These are phyloP conservation scores for Penicillium cataractarum DNA, from an alignment of 495 filamentous ascomycete species.

Conservation along the genomic window DNA sequence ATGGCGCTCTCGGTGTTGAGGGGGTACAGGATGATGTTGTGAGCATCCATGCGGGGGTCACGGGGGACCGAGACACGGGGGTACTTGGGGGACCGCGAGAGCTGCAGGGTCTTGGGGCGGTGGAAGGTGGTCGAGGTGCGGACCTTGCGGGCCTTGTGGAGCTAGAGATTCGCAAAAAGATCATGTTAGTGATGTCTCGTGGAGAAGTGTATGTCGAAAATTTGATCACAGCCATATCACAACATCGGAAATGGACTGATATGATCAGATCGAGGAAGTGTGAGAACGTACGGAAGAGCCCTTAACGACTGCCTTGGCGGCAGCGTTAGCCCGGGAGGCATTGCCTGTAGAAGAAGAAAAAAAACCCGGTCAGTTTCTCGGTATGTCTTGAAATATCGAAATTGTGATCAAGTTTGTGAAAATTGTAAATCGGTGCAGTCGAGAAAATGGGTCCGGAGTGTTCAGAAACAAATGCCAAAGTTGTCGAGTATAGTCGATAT, in stretches of 20 bases:
- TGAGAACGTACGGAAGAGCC: constrained; percentile 66
- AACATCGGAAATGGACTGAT: background rate
- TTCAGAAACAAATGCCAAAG: background rate
- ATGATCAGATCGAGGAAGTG: background rate
- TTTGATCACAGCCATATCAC: background rate
- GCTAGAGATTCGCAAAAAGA: constrained; percentile 22
- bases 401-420: constrained; percentile 2
- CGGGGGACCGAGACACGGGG: constrained; percentile 92
- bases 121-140: constrained; percentile 94
- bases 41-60: constrained; percentile 86
- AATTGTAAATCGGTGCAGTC: constrained; percentile 20
- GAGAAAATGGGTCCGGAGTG: constrained; percentile 4
- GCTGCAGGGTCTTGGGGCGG: constrained; percentile 90
- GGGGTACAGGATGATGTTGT: constrained; percentile 82
- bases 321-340: constrained; percentile 76
- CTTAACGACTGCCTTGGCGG: constrained; percentile 90
- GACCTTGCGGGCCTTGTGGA: constrained; percentile 88
- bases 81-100: constrained; percentile 93
- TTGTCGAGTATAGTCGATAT: background rate
- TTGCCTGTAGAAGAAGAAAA: constrained; percentile 58
- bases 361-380: constrained; percentile 19
- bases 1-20: constrained; percentile 99
- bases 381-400: constrained; percentile 7
- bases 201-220: background rate
- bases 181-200: constrained; percentile 10